A percentile compares a stretch with the other conserved stretches of the same genome.
Conservation (phyloP, 129 eudicot species). For the Kitagawia praeruptora region DNA sequence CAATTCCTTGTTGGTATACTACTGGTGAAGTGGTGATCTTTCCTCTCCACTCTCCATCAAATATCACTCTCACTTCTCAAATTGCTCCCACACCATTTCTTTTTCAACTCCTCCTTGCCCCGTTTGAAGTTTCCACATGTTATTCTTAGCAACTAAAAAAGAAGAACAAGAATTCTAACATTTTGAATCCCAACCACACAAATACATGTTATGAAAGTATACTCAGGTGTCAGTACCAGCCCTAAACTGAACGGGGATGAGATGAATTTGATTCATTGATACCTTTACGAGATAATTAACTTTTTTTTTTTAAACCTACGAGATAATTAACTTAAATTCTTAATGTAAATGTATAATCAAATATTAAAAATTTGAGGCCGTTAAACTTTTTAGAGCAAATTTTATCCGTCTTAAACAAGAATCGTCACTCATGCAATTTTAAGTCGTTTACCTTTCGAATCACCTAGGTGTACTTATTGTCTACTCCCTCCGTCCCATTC, state of each 20-base stretch:
- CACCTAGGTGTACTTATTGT: no score
- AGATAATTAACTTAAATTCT: background rate
- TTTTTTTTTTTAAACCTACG: no score
- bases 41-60: background rate
- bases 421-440: no score
- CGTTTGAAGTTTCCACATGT: background rate
- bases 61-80: background rate
- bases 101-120: background rate
- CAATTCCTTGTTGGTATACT: background rate
- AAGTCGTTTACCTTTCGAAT: no score
- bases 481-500: no score
- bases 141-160: background rate
- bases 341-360: no score
- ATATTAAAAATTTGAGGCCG: no score
- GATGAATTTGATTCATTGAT: no score
- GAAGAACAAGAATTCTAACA: background rate
- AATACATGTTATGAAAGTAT: background rate
- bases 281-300: no score
- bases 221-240: background rate
- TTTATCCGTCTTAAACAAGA: no score
- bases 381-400: background rate
- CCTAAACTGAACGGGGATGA: background rate
- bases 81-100: background rate
- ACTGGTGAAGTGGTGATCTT: no score
- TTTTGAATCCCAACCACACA: background rate